Base-by-base conservation (phyloP, 345 rosid genomes). In the Dipteronia sinensis region DNA sequence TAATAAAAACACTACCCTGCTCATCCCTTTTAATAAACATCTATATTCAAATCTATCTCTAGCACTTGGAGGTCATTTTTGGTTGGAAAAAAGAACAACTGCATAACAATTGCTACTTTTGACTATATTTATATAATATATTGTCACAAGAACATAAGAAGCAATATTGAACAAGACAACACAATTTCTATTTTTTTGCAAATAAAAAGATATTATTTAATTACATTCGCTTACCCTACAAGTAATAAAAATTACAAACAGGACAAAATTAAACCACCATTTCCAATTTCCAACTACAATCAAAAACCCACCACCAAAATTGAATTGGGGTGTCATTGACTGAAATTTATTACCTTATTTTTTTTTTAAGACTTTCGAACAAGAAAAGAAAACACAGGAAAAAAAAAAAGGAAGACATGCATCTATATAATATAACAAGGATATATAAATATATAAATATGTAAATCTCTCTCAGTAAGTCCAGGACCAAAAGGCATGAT, bases 401-500 rank as follows among this genome's bases (percentile, higher is more conserved):
- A 49, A 11, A 15, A 4, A 34, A 34, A 17, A 58, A 11, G n/a
- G n/a, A n/a, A 67, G 67, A 31, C 20, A 47, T 29, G 56, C 55
- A 65, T 74, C 44, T 4, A n/a, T 17, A 17, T 19, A n/a, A 59
- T 59, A 59, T 59, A 59, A 2, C 12, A n/a, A 34, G 6, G 38
- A 34, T 11, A 65, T 12, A 22, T 20, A 19, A 6, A 11, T 10
- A 49, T 22, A 40, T 69, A 40, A 2, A 42, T 42, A 7, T 7
- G 10, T 42, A 42, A 9, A 42, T 42, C 9, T 42, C 46, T 55
- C 79, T 81, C 71, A 89, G 72, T 85, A 86, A 17, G 84, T 79
- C 87, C 91, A 89, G 19, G 87, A 74, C 95, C 93, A 91, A 71
- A 89, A 85, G 62, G 90, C 78, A 13, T 89, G 85, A 76, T 91